phyloP scores from a whole-genome alignment of 495 filamentous ascomycete genomes.

The Podospora fimiseda region DNA sequence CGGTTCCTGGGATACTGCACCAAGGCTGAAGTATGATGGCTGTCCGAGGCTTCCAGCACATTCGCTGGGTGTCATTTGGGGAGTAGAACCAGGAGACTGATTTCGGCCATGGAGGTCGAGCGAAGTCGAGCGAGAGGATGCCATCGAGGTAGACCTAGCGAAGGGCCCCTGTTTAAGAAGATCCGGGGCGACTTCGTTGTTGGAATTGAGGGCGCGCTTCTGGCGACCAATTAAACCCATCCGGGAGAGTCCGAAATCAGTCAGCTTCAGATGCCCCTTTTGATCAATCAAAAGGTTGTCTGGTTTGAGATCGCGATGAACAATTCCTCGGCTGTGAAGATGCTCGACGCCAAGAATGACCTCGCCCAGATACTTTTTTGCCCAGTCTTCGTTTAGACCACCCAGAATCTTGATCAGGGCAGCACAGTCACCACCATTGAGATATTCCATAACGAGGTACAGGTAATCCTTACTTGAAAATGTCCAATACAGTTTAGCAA shows the following conservation, averaged over 20 bases:
- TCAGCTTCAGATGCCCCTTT: constrained; percentile 92
- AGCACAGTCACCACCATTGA: constrained; percentile 95
- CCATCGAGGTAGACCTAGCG: constrained; percentile 71
- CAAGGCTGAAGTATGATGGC: constrained; percentile 89
- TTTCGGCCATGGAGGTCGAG: constrained; percentile 74
- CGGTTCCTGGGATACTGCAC: constrained; percentile 62
- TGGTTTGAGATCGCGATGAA: constrained; percentile 94
- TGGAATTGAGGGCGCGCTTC: constrained; percentile 80
- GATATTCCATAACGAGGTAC: constrained; percentile 97
- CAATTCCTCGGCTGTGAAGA: constrained; percentile 86
- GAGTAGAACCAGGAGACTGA: constrained; percentile 75
- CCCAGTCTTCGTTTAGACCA: constrained; percentile 91
- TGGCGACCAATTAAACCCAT: constrained; percentile 97
- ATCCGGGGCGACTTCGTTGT: constrained; percentile 77
- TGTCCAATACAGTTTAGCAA: constrained; percentile 98
- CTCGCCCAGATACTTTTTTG: constrained; percentile 92
- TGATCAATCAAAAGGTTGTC: constrained; percentile 97
- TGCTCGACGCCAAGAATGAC: constrained; percentile 94
- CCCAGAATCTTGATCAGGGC: constrained; percentile 92
- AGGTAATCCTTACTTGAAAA: constrained; percentile 99
- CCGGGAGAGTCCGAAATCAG: constrained; percentile 92
- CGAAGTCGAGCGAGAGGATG: constrained; percentile 92
- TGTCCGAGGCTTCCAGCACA: constrained; percentile 55
- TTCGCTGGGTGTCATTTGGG: constrained; percentile 79
- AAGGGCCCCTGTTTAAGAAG: constrained; percentile 90